Evolutionary conservation across 257 asterid genomes (phyloP).

Genomic region (Primulina eburnea): DNA sequence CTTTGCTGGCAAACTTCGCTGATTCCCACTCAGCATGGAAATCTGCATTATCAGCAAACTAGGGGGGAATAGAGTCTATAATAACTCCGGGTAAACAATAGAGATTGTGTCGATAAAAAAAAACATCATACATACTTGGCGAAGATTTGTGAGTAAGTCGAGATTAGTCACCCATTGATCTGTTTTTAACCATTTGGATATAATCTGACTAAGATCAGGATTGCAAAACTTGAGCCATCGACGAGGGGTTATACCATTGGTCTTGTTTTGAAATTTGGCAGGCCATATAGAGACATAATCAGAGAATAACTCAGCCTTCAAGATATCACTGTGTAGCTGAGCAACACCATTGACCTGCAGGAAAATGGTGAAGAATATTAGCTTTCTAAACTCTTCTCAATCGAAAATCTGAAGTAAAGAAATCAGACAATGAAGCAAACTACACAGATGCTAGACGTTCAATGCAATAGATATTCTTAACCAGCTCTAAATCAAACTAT

Average conservation of each 20-base stretch:
- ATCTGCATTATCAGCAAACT: constrained; percentile 81
- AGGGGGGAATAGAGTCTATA: constrained; percentile 29
- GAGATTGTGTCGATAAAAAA: constrained; percentile 11
- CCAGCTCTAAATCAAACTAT: constrained; percentile 2
- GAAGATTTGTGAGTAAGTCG: constrained; percentile 73
- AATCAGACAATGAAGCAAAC: not conserved
- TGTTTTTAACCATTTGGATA: constrained; percentile 96
- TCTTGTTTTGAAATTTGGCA: constrained; percentile 88
- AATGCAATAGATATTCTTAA: constrained; percentile 20
- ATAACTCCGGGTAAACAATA: constrained; percentile 19
- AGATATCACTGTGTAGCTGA: constrained; percentile 92
- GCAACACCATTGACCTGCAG: constrained; percentile 98
- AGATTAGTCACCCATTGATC: constrained; percentile 93
- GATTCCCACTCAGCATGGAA: constrained; percentile 83
- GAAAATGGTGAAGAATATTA: constrained; percentile 21
- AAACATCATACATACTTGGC: constrained; percentile 54
- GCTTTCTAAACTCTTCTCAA: constrained; percentile 18
- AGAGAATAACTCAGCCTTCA: constrained; percentile 74
- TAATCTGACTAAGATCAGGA: constrained; percentile 87
- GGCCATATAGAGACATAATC: constrained; percentile 98
- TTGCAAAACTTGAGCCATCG: constrained; percentile 95
- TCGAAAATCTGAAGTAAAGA: constrained; percentile 3
- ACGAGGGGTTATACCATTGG: constrained; percentile 98
- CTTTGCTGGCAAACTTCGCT: constrained; percentile 92
- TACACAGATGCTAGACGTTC: not conserved